Conservation (phyloP, 257 asterid genomes). For the Solanum verrucosum region DNA sequence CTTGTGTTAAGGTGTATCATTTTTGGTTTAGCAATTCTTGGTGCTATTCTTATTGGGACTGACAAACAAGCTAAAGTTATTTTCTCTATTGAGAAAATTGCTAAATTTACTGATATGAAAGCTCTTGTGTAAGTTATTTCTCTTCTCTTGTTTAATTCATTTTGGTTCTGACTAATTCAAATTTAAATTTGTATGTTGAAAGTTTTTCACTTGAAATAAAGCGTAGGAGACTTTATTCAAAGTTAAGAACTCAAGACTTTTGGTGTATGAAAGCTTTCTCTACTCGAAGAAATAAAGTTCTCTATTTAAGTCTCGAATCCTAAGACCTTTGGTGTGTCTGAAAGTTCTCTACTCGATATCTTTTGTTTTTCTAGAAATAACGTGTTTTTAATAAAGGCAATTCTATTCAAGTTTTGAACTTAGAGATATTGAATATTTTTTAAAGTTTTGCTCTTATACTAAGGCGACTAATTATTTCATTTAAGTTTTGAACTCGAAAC, state of each 20-base stretch:
- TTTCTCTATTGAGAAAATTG: constrained; percentile 68
- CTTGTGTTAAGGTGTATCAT: constrained; percentile 61
- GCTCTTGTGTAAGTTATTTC: constrained; percentile 65
- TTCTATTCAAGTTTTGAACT: background rate
- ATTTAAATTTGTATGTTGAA: background rate
- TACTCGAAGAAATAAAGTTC: background rate
- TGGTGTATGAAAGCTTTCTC: background rate
- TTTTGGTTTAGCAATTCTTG: constrained; percentile 49
- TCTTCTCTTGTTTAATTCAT: background rate
- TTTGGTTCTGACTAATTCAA: background rate
- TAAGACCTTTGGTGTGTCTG: background rate
- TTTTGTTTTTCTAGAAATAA: background rate
- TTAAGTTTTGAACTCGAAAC: accelerated
- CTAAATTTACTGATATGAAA: constrained; percentile 90
- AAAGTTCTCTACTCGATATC: background rate
- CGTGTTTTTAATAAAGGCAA: background rate
- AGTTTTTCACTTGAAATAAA: background rate
- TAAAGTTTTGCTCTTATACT: too few relatives aligned
- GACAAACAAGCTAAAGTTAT: constrained; percentile 76
- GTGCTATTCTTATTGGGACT: constrained; percentile 66
- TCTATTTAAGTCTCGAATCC: background rate
- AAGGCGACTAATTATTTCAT: background rate
- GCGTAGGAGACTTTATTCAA: background rate
- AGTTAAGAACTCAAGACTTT: background rate
- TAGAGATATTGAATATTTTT: background rate